A percentile compares a stretch with the other conserved stretches of the same genome.
Conservation (phyloP, 1,139 yeast genomes). For the Protomyces inundatus region DNA sequence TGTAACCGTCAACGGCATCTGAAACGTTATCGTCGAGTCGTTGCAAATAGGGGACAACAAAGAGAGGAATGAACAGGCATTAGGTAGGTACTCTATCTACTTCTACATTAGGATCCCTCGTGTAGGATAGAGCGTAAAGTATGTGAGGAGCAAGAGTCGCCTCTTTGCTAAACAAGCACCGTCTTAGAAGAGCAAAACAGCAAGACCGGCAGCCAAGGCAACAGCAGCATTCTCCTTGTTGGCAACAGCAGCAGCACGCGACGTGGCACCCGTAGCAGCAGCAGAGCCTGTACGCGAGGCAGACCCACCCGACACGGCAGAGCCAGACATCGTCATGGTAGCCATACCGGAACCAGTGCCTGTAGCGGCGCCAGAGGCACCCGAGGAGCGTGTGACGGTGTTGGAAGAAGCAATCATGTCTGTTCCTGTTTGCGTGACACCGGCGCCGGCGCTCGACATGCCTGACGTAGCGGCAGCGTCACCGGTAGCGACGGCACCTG, state of each 20-base stretch:
- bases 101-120: too few relatives aligned
- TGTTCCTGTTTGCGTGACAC: neutral
- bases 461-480: conserved; percentile 5
- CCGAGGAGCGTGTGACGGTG: neutral
- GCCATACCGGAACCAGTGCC: neutral
- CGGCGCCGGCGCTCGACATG: neutral
- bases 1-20: too few relatives aligned
- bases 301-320: neutral
- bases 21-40: too few relatives aligned
- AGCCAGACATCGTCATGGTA: neutral
- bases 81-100: too few relatives aligned
- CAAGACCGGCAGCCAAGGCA: neutral
- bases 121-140: too few relatives aligned
- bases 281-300: conserved; percentile 10
- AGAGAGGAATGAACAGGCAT: too few relatives aligned
- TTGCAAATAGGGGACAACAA: too few relatives aligned
- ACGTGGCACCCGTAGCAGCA: conserved; percentile 11
- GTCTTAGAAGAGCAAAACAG: neutral
- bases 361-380: neutral
- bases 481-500: neutral
- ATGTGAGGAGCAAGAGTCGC: too few relatives aligned
- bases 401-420: conserved; percentile 9
- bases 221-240: neutral
- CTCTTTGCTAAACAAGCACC: too few relatives aligned
- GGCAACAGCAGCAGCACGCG: conserved; percentile 3